Evolutionary conservation across 148 eudicot species (phyloP), one percentile per base, ranked within the genome.

Genomic region (Rhododendron mucronatum): DNA sequence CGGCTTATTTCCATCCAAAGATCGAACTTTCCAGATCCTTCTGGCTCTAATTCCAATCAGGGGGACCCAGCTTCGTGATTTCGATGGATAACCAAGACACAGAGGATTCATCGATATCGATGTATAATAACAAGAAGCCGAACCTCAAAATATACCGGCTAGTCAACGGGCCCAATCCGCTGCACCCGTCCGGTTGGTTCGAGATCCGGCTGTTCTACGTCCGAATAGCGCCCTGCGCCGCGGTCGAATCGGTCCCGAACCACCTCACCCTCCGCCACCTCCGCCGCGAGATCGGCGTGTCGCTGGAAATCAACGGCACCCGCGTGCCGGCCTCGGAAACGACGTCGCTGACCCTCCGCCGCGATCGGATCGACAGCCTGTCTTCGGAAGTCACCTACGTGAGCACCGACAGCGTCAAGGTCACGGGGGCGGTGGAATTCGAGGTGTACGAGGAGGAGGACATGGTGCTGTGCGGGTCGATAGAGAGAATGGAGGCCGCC

Each of bases 171-270:
- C 88, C 73, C 3, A 65, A 67, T 33, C 84, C 92, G 28, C 85
- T 87, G 13, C 85, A 77, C 5, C 75, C 91, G n/a, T 91, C 92
- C 13, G 88, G 91, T 2, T 91, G 92, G 89, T 86, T 96, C 73
- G 98, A 96, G 85, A 92, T 92, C 44, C 96, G 98, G 3, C 81
- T 96, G 0, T 96, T 96, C 87, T 94, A 96, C 91, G 95, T 96
- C 28, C 92, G 98, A 0, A 90, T 96, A 28, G 86, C 94, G 0
- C 95, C 98, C 0, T 94, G 95, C 76, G 92, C 91, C 73, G 92
- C 91, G 1, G 89, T 92, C 14, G 91, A 93, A 13, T 7, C 80
- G 57, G 87, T 92, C 11, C 97, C 98, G 7, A 90, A 89, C 53
- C 87, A 88, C 80, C 93, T 94, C 20, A 88, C 82, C 7, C 94